Evolutionary conservation across 1,139 yeast genomes (phyloP), one percentile per base, ranked within the genome.

Genomic region (Wickerhamomyces sp.): DNA sequence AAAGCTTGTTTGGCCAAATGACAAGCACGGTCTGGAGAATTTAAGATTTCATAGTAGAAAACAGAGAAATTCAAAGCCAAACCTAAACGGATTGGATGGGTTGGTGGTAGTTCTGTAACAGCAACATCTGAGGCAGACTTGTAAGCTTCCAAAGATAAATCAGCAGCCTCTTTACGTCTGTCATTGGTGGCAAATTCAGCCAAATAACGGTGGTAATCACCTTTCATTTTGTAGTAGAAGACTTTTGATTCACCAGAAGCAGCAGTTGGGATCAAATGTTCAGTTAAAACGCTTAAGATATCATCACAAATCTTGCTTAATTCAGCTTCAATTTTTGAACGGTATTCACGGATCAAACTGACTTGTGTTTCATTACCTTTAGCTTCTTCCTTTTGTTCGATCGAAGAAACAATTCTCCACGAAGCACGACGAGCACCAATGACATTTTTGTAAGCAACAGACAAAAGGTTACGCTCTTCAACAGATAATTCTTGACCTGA

Each of bases 351-450:
- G 69, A 93, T 91, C 68, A 91, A 81, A 54, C 79, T 68, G 55
- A 89, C 96, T 73, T 93, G 98, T 57, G 81, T 71, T 64, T 84
- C 89, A 46, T 90, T 88, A 65, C 95, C 96, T 75, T 91, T 90
- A 61, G 91, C 86, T 73, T 91, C 98, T 73, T 91, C 98, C 76
- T 91, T 91, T 74, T 91, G 98, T 73, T 91, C 98, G 63, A 91
- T 91, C 40, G 97, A 89, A 41, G 96, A 89, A 48, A 91, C 96
- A 67, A 91, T 91, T 81, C 98, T 85, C 99, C 99, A 93, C 39
- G 97, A 89, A 50, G 99, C 98, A 75, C 99, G 91, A 67, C 98
- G 91, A 49, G 98, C 96, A 64, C 99, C 99, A 72, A 93, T 91
- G 50, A 93, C 99, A 66, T 93, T 93, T 74, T 93, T 93, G 79